These are phyloP conservation scores for Orbilia javanica DNA, from an alignment of 2,329 filamentous ascomycete species.

Conservation along the genomic window DNA sequence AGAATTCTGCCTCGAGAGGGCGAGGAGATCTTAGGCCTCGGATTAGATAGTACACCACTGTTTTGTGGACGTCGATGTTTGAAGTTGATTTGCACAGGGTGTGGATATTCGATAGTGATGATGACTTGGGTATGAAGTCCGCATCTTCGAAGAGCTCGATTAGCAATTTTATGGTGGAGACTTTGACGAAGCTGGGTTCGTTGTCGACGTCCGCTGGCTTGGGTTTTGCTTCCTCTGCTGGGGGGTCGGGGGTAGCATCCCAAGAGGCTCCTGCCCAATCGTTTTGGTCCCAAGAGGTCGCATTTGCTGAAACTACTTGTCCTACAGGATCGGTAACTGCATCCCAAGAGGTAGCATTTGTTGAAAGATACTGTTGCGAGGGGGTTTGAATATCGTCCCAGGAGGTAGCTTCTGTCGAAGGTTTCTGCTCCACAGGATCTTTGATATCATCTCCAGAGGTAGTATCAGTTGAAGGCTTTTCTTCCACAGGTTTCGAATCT, in stretches of 20 bases:
- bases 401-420: too few species aligned
- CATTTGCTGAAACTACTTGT: too few species aligned
- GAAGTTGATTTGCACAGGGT: not conserved
- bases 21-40: not conserved
- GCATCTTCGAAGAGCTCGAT: constrained; percentile 8
- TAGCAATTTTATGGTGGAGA: constrained; percentile 31
- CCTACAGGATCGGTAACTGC: too few species aligned
- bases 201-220: not conserved
- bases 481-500: not conserved
- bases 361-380: too few species aligned
- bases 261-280: too few species aligned
- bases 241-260: not conserved
- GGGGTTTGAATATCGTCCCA: too few species aligned
- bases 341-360: too few species aligned
- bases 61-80: constrained; percentile 18
- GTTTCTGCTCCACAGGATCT: too few species aligned
- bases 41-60: not conserved
- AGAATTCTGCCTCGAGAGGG: not conserved
- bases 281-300: too few species aligned
- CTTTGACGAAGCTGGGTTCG: constrained; percentile 7
- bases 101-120: not conserved
- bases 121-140: not conserved
- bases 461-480: not conserved
- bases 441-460: too few species aligned
- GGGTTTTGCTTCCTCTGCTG: not conserved